phyloP scores from a whole-genome alignment of 2,329 filamentous ascomycete species.

The Cercospora citrullina region DNA sequence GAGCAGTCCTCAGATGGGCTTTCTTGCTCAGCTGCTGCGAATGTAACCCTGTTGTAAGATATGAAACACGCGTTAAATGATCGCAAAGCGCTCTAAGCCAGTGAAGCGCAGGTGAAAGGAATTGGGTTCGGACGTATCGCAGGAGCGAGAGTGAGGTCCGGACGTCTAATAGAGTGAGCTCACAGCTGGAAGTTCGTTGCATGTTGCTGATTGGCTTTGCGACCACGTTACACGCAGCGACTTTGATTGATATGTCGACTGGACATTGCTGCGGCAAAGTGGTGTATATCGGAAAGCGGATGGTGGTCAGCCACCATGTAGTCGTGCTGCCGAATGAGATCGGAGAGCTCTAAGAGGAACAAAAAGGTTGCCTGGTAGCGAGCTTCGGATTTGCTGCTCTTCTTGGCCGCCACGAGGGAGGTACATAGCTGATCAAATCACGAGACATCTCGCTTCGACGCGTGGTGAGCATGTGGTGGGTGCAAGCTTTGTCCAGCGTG shows the following conservation, averaged over 20 bases:
- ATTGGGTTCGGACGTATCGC: not conserved
- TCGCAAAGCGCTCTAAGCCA: not conserved
- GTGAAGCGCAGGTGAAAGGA: not conserved
- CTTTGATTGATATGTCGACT: not conserved
- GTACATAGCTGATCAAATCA: not conserved
- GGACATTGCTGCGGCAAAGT: not conserved
- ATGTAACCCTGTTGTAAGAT: not conserved
- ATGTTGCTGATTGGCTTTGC: not conserved
- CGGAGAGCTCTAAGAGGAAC: constrained; percentile 5
- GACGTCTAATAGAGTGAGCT: not conserved
- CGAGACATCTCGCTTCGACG: constrained; percentile 12
- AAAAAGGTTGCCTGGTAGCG: constrained; percentile 17
- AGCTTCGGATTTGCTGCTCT: not conserved
- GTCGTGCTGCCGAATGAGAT: constrained; percentile 5
- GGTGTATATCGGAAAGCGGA: not conserved
- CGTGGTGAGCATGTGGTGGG: constrained; percentile 10
- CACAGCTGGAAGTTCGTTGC: not conserved
- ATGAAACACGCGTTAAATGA: not conserved
- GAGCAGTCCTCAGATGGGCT: not conserved
- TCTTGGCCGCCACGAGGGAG: not conserved
- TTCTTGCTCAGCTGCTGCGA: not conserved
- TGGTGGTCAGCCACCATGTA: not conserved
- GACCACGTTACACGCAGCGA: not conserved
- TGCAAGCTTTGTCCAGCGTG: constrained; percentile 3
- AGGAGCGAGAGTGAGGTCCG: not conserved